Evolutionary conservation across 2,329 filamentous ascomycete genomes (phyloP), one percentile per base, ranked within the genome.

Genomic region (Graphilbum sp.): DNA sequence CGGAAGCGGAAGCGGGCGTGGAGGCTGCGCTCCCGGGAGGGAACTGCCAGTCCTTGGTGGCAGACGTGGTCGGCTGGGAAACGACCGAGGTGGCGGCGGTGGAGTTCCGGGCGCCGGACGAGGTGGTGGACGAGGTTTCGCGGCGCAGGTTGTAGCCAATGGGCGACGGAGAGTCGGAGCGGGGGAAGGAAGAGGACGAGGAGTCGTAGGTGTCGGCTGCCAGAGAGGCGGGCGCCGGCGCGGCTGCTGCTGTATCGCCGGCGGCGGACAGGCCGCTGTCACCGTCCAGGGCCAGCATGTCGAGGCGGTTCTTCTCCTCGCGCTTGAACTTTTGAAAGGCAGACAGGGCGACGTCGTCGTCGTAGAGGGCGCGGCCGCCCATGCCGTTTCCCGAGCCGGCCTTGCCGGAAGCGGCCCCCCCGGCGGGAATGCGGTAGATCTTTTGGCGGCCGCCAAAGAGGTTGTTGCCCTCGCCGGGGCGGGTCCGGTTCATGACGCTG

Each of bases 391-490:
- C 41, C 6, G n/a, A n/a, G n/a, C n/a, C n/a, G n/a, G 60, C 63
- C 25, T 63, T 61, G 4, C 63, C 64, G 3, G 7, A 7, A 15
- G 63, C 64, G 32, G 54, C 52, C 13, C 53, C 52, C 20, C 66
- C 66, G 4, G 63, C 64, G 1, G 81, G 67, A 45, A 94, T 82
- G 55, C 85, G 87, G 58, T 92, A 96, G 29, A 96, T 79, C 61
- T 96, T 96, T 55, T 96, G 90, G 33, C 90, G 75, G 15, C 90
- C 90, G 41, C 90, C 90, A 57, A 98, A 98, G 40, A 98, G 59
- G 47, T 83, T 80, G 53, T 96, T 98, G 34, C 88, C 86, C 52
- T 96, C 88, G 1, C 73, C 77, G 0, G 84, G 86, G 48, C 87
- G 79, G 8, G 79, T 66, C 37, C 90, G 71, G 49, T 67, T 79